These are phyloP conservation scores for Apiotrichum domesticum DNA, from an alignment of 1,284 basidiomycete species.

Conservation along the genomic window DNA sequence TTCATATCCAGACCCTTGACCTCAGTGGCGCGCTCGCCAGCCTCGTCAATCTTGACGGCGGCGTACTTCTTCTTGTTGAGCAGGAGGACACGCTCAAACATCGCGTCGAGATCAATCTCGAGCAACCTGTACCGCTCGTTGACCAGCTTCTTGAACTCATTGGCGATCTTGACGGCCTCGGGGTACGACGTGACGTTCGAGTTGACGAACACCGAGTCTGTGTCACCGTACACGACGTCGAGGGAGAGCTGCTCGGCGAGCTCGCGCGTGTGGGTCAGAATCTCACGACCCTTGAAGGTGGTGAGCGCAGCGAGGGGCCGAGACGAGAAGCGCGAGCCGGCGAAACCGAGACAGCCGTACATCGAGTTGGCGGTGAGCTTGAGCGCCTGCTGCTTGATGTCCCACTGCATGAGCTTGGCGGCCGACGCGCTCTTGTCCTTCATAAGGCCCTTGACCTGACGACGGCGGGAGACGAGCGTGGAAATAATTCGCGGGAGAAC, in stretches of 20 bases:
- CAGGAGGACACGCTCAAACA: conserved; percentile 87
- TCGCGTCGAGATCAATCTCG: conserved; percentile 93
- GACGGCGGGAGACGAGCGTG: conserved; percentile 80
- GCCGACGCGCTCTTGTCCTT: conserved; percentile 74
- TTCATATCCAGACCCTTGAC: conserved; percentile 99
- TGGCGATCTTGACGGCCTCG: conserved; percentile 85
- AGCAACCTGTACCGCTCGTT: conserved; percentile 93
- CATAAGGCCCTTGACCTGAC: conserved; percentile 91
- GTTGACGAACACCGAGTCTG: conserved; percentile 98
- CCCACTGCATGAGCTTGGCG: conserved; percentile 81
- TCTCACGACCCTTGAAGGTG: conserved; percentile 97
- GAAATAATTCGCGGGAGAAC: conserved; percentile 94
- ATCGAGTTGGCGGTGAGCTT: conserved; percentile 99
- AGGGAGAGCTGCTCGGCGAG: conserved; percentile 81
- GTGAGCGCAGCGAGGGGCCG: conserved; percentile 91
- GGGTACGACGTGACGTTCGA: conserved; percentile 83
- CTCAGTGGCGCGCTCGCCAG: conserved; percentile 68
- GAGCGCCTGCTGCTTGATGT: conserved; percentile 95
- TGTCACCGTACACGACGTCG: conserved; percentile 97
- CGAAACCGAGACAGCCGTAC: conserved; percentile 99
- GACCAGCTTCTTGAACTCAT: conserved; percentile 88
- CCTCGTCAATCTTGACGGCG: conserved; percentile 85
- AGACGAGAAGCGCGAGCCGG: conserved; percentile 96
- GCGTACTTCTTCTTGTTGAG: conserved; percentile 99
- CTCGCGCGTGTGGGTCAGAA: conserved; percentile 87